Base-by-base conservation (phyloP, 2,329 filamentous ascomycete species). In the Colletotrichum sp. region DNA sequence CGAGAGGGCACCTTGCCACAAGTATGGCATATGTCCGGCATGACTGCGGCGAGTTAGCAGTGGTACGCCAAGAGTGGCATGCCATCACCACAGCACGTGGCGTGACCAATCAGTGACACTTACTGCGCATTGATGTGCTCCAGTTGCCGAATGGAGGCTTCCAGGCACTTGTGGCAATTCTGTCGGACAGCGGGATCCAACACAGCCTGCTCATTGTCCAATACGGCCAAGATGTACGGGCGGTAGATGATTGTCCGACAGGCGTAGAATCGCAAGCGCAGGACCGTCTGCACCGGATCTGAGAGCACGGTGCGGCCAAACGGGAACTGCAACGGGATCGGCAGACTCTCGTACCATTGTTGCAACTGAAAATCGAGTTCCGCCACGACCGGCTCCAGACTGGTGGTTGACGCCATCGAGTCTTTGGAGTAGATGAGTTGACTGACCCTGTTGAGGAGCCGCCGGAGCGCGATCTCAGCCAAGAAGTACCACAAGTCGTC, bases 401-500 rank as follows among this genome's bases (percentile, higher is more conserved):
- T 93, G 16, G 92, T 92, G 21, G 94, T 94, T 15, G 94, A 93
- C 18, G 93, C 90, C 83, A 92, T 91, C 5, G 92, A 93, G 80
- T 93, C 92, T 80, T 94, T 94, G 64, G 93, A 93, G 83, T 96
- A 96, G 78, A 96, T 94, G 80, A 95, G 91, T 82, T 95, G 93
- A 85, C 93, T 95, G 80, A 95, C 94, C 75, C 94, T 90, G 82
- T 96, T 96, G 79, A 96, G 89, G 5, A 97, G 90, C 72, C 95
- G 89, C 62, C 95, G 91, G 15, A 97, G 87, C 6, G 94, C 95
- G 77, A 97, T 96, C 81, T 96, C 95, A 49, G 95, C 95, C 34
- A 96, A 87, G 80, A 96, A 96, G 81, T 97, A 97, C 94, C 95
- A 96, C 16, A 96, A 87, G 75, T 96, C 94, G 80, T 96, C 95